These are phyloP conservation scores for Sporothrix variecibatus DNA, from an alignment of 2,329 filamentous ascomycete genomes.

Conservation along the genomic window DNA sequence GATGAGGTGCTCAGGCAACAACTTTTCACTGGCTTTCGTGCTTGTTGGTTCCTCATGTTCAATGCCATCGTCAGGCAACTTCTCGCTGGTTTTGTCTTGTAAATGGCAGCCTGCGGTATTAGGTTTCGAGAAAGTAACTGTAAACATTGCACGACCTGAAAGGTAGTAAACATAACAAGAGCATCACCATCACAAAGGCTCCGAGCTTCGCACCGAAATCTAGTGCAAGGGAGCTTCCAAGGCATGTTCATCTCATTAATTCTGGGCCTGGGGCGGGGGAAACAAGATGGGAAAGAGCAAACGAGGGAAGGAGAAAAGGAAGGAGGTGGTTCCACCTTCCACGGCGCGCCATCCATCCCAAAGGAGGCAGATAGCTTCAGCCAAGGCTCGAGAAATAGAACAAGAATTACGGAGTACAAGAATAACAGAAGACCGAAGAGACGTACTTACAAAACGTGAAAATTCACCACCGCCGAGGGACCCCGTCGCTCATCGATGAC, in stretches of 20 bases:
- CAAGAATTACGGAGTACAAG: neutral
- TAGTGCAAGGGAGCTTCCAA: slow-evolving; percentile 11
- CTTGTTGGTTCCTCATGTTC: neutral
- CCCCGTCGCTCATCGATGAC: neutral
- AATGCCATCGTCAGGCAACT: neutral
- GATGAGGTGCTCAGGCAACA: slow-evolving; percentile 19
- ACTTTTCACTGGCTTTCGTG: neutral
- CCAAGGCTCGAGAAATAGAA: neutral
- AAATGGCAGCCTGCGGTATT: neutral
- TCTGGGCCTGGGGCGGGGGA: neutral
- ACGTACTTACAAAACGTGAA: neutral
- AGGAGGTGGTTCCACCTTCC: neutral
- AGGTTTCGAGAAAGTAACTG: neutral
- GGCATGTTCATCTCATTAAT: neutral
- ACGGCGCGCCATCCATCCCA: slow-evolving; percentile 1
- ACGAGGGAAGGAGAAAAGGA: neutral
- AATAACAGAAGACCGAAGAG: neutral
- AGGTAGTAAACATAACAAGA: neutral
- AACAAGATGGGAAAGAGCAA: neutral
- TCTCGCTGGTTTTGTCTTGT: neutral
- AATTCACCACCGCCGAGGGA: neutral
- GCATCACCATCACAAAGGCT: neutral
- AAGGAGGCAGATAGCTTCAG: slow-evolving; percentile 7
- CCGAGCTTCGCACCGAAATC: neutral
- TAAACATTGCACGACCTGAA: neutral